Evolutionary conservation across 192 early-diverging fungal species (phyloP), one percentile per base, ranked within the genome.

Genomic region (Backusella psychrophila): DNA sequence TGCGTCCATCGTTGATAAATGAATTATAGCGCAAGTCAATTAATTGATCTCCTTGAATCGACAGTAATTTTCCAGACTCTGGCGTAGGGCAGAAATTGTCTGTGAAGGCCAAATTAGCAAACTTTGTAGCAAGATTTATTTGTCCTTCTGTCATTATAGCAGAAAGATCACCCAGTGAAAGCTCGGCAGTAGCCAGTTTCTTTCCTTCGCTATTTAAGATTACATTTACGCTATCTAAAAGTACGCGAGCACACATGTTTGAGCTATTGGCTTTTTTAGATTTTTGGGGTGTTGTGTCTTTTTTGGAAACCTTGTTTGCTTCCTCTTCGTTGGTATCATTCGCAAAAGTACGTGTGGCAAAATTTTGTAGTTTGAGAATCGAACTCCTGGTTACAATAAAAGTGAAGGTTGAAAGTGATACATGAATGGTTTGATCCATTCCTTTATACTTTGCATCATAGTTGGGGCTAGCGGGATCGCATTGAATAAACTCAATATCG

Each of bases 311-410:
- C 29, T 17, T 14, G 6, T 2, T 35, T 6, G 66, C 6, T 4
- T 26, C 26, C 3, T 68, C 19, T 14, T 36, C 34, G 9, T 19
- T 33, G 31, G 1, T 36, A 68, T 68, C 66, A 17, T 33, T 68
- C n/a, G 66, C 11, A 69, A 92, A 95, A 8, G 93, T 93, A 49
- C 89, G 88, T 23, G 94, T 76, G 14, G 96, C 85, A 76, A 94
- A 96, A 73, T 95, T 92, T 81, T 97, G 96, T 14, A 96, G 80
- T 9, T 88, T 90, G 73, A 97, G 80, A n/a, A 99, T 92, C 69
- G 88, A 89, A 65, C 87, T 89, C 38, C 90, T 88, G 52, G 93
- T 90, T 1, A 95, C 83, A 69, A 94, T 88, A 59, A 96, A 75
- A 17, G 90, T 88, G 7, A 94, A 68, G 69, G 77, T 89, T 65